Evolutionary conservation across 345 rosid species (phyloP).

Genomic region (Salix brachista): DNA sequence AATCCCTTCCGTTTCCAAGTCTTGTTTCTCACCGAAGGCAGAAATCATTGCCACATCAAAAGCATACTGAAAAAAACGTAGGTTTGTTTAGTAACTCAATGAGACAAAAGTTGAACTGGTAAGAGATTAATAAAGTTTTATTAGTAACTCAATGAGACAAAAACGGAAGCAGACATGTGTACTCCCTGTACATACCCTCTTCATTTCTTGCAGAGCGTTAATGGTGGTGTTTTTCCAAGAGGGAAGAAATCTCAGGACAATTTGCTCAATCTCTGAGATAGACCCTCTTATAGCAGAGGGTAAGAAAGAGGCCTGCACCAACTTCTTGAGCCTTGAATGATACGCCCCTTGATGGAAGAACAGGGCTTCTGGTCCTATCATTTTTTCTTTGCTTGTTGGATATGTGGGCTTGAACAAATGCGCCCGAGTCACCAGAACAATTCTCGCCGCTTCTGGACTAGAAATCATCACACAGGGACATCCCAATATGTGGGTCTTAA

Average conservation of each 20-base stretch:
- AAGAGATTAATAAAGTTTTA: neutral
- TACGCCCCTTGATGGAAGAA: slow-evolving; percentile 87
- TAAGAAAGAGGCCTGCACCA: slow-evolving; percentile 63
- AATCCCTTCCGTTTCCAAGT: slow-evolving; percentile 51
- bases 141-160: neutral
- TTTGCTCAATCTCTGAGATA: slow-evolving; percentile 64
- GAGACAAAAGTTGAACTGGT: neutral
- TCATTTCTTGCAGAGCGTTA: slow-evolving; percentile 85
- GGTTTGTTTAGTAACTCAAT: neutral
- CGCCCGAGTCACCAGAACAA: slow-evolving; percentile 62
- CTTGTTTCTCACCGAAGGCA: slow-evolving; percentile 60
- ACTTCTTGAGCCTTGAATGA: slow-evolving; percentile 64
- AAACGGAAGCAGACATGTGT: slow-evolving; percentile 1
- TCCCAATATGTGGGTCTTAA: slow-evolving; percentile 87
- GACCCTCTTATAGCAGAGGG: slow-evolving; percentile 68
- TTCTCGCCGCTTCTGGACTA: slow-evolving; percentile 76
- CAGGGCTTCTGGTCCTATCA: slow-evolving; percentile 80
- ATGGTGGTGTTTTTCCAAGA: slow-evolving; percentile 51
- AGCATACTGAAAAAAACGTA: slow-evolving; percentile 54
- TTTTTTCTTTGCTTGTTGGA: slow-evolving; percentile 83
- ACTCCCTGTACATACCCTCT: slow-evolving; percentile 42
- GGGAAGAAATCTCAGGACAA: slow-evolving; percentile 51
- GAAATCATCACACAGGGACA: slow-evolving; percentile 97
- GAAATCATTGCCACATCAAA: slow-evolving; percentile 90
- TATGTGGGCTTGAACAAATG: slow-evolving; percentile 85